Evolutionary conservation across 2,329 filamentous ascomycete genomes (phyloP), one percentile per base, ranked within the genome.

Genomic region (Xylaria arbuscula): DNA sequence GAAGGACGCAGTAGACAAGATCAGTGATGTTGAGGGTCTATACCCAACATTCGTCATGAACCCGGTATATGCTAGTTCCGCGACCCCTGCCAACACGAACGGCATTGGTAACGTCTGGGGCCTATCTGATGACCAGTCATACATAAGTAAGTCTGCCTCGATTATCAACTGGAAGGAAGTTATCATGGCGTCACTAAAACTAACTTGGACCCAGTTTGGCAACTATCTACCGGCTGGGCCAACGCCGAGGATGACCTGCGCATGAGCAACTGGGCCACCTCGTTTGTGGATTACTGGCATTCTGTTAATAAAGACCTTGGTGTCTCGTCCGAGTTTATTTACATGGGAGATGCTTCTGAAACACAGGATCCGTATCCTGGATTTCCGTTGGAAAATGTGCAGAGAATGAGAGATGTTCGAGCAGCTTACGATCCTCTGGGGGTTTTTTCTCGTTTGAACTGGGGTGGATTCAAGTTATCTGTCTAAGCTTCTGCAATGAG

Each of bases 81-180:
- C 71, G 1, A 72, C 73, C 0, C 76, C 81, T 0, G 79, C 74
- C 5, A 72, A 76, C 38, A 78, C 68, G 22, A 82, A 82, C 36
- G 77, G 79, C 0, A 63, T 82, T 47, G 81, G 81, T 1, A 82
- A 83, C 60, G 73, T 78, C 0, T 82, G 80, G 78, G 79, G 78
- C 19, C 72, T 81, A 1, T 70, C 75, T 1, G 74, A 74, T n/a
- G 64, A 73, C 2, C 66, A 80, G 61, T 72, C 77, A 19, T 64
- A 68, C 3, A 79, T 81, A 8, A 70, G 79, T 81, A 72, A 66
- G 78, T 5, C 48, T 28, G 4, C 10, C 48, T 32, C 28, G 48
- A n/a, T n/a, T n/a, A n/a, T n/a, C n/a, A n/a, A n/a, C n/a, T n/a
- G n/a, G n/a, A n/a, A n/a, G n/a, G n/a, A n/a, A n/a, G n/a, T 28